These are phyloP conservation scores for Lactarius trivialis DNA, from an alignment of 768 basidiomycete species.

Conservation along the genomic window DNA sequence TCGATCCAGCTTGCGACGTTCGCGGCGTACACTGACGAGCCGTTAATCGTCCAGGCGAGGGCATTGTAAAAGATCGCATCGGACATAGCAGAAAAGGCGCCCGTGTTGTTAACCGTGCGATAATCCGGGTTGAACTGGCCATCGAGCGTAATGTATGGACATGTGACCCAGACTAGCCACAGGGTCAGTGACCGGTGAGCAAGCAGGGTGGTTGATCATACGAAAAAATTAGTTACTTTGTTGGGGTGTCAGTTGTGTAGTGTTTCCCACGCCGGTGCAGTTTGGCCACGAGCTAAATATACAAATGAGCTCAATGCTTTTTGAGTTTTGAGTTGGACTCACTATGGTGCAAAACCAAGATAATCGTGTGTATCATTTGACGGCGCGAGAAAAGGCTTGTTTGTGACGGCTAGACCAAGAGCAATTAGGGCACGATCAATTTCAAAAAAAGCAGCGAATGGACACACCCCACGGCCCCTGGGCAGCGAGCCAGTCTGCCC, in stretches of 20 bases:
- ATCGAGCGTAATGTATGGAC: slow-evolving; percentile 29
- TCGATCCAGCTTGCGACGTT: slow-evolving; percentile 25
- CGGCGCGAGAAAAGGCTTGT: slow-evolving; percentile 10
- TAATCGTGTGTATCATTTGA: slow-evolving; percentile 20
- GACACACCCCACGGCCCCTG: slow-evolving; percentile 23
- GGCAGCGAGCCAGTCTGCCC: slow-evolving; percentile 18
- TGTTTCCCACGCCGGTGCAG: slow-evolving; percentile 28
- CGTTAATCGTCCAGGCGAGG: slow-evolving; percentile 29
- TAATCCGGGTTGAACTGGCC: slow-evolving; percentile 32
- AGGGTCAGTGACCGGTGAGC: not conserved
- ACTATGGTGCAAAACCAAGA: slow-evolving; percentile 21
- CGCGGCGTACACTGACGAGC: slow-evolving; percentile 25
- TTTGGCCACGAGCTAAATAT: slow-evolving; percentile 26
- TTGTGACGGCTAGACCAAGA: slow-evolving; percentile 24
- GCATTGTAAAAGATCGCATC: slow-evolving; percentile 31
- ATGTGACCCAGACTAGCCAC: slow-evolving; percentile 25
- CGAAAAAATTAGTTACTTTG: slow-evolving; percentile 22
- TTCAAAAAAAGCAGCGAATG: not conserved
- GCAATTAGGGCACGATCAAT: not conserved
- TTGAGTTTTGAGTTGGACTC: not conserved
- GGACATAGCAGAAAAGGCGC: slow-evolving; percentile 27
- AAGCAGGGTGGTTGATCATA: not conserved
- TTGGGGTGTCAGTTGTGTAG: slow-evolving; percentile 28
- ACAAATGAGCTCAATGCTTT: not conserved
- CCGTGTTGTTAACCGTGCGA: slow-evolving; percentile 27